Conservation (phyloP, 805 yeast species). For the Starmera amethionina region DNA sequence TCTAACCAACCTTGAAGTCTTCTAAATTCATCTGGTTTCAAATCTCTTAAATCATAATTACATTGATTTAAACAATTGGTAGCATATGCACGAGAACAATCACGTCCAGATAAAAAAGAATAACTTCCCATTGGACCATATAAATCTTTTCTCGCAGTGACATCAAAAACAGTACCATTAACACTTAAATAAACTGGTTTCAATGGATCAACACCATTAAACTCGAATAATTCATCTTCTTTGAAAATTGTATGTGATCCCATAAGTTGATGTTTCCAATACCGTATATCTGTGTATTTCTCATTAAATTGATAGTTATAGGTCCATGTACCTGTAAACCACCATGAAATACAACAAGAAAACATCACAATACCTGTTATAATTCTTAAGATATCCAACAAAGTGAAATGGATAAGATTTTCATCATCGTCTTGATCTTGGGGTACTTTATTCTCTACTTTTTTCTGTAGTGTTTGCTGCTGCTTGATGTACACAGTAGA, state of each 20-base stretch:
- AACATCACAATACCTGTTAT: slow-evolving; percentile 10
- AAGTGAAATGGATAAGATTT: background rate
- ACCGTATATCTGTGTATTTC: slow-evolving; percentile 29
- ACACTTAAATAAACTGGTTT: slow-evolving; percentile 42
- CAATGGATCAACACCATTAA: slow-evolving; percentile 31
- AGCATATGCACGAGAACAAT: slow-evolving; percentile 45
- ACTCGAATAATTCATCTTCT: slow-evolving; percentile 26
- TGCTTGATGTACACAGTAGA: too few relatives aligned
- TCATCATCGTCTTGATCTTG: too few relatives aligned
- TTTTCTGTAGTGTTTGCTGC: too few relatives aligned
- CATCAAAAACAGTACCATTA: slow-evolving; percentile 47
- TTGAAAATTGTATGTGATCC: slow-evolving; percentile 22
- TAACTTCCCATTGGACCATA: slow-evolving; percentile 44
- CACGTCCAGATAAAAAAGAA: slow-evolving; percentile 39
- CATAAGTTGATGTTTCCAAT: slow-evolving; percentile 11
- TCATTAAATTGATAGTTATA: slow-evolving; percentile 41
- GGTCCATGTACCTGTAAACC: slow-evolving; percentile 8
- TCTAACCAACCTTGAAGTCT: slow-evolving; percentile 18
- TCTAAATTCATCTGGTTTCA: slow-evolving; percentile 24
- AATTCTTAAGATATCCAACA: slow-evolving; percentile 14
- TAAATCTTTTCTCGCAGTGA: slow-evolving; percentile 27
- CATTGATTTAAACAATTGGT: slow-evolving; percentile 51
- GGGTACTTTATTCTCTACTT: too few relatives aligned
- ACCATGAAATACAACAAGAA: slow-evolving; percentile 6
- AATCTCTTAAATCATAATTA: slow-evolving; percentile 44